A percentile compares a stretch with the other conserved stretches of the same genome.
Evolutionary conservation across 2,329 filamentous ascomycete species (phyloP).

Genomic region (Colletotrichum tofieldiae): DNA sequence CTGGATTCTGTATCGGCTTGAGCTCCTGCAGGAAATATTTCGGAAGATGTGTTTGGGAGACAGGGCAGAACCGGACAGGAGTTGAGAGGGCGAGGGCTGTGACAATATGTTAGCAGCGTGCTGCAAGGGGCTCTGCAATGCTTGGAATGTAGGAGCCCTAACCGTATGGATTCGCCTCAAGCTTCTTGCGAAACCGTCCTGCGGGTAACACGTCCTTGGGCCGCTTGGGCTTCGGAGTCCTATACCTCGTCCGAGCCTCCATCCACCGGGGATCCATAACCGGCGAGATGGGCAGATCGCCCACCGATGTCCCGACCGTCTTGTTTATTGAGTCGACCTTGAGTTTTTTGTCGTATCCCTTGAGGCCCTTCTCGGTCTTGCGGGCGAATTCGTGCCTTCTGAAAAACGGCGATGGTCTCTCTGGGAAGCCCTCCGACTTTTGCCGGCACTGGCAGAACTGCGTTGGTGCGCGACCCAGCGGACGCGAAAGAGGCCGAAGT

Average conservation of each 20-base stretch:
- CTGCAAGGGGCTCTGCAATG: constrained; percentile 1
- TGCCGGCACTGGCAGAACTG: constrained; percentile 38
- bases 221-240: constrained; percentile 53
- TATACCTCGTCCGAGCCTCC: constrained; percentile 60
- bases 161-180: constrained; percentile 78
- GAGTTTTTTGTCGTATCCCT: constrained; percentile 49
- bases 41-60: constrained; percentile 68
- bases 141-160: constrained; percentile 41
- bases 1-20: constrained; percentile 68
- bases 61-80: constrained; percentile 70
- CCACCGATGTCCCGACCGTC: constrained; percentile 62
- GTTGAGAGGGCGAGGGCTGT: constrained; percentile 75
- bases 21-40: constrained; percentile 76
- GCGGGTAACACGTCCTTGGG: constrained; percentile 34
- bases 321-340: constrained; percentile 58
- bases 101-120: not conserved
- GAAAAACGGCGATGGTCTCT: not conserved
- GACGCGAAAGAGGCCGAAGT: not conserved
- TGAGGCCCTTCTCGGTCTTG: constrained; percentile 53
- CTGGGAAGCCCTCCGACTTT: not conserved
- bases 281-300: constrained; percentile 68
- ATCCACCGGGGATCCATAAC: constrained; percentile 68
- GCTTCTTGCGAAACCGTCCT: constrained; percentile 69
- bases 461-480: not conserved
- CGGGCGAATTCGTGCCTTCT: constrained; percentile 21